Base-by-base conservation (phyloP, 805 yeast genomes). In the Myxozyma nipponensis region DNA sequence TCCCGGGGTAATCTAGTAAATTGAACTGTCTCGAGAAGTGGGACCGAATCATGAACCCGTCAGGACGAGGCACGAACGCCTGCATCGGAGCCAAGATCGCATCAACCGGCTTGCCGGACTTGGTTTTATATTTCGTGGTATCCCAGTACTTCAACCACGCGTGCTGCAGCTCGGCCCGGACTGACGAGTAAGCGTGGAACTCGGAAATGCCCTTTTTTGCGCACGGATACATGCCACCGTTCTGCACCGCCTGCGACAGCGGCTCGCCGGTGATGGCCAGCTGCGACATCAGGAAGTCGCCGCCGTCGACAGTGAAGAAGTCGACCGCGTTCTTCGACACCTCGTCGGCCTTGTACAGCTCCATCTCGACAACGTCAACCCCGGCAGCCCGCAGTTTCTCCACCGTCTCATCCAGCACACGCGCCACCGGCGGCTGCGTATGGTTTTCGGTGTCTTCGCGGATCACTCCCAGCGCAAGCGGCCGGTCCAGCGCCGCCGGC, bases 331-430 rank as follows among this genome's bases (percentile, higher is more conserved):
- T 54, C 18, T 42, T 53, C 15, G 58, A 54, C 19, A 54, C 50
- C 24, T 54, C 58, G 5, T 37, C 46, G 2, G 53, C 57, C 19
- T 24, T 37, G 46, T 28, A 48, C 18, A 54, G 45, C 38, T 52
- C 57, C 21, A 56, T 70, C 46, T 75, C 75, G 42, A 79, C 68
- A 6, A 77, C 69, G 46, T 75, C 77, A 57, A 77, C 80, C 18
- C 84, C 79, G 1, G 86, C 83, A 0, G 69, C 74, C 50, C 71
- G 66, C 60, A 86, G 73, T 59, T 79, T 81, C 4, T 69, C 75
- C 19, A 70, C 82, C 4, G 78, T 76, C 44, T 70, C 68, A 54
- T 79, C 71, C 62, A 86, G 69, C 15, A 72, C 79, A 50, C 83
- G 68, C 3, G 66, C 56, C n/a, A 81, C 70, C 4, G 84, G 83